Evolutionary conservation across 73 alveolate species (phyloP).

Genomic region (Breviolum minutum): DNA sequence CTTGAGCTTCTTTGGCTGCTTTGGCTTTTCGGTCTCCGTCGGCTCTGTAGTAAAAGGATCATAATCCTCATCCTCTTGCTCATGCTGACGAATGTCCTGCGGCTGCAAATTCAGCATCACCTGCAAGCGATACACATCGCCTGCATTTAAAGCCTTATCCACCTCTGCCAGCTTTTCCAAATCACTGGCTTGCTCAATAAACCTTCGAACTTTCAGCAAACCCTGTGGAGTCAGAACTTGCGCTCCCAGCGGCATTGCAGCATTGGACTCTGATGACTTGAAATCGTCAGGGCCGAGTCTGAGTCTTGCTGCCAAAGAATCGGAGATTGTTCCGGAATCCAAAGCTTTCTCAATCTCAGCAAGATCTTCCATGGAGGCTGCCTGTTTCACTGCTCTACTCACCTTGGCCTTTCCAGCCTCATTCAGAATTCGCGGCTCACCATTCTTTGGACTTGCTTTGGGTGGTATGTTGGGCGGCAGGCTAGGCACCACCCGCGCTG

Average conservation of each 20-base stretch:
- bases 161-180: slow-evolving; percentile 58
- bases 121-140: slow-evolving; percentile 76
- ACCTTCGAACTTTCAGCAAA: slow-evolving; percentile 22
- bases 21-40: not conserved
- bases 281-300: slow-evolving; percentile 16
- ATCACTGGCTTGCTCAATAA: slow-evolving; percentile 58
- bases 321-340: slow-evolving; percentile 78
- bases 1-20: slow-evolving; percentile 33
- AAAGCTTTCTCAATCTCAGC: slow-evolving; percentile 62
- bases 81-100: slow-evolving; percentile 31
- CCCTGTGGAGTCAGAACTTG: slow-evolving; percentile 64
- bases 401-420: slow-evolving; percentile 78
- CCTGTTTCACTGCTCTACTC: slow-evolving; percentile 57
- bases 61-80: slow-evolving; percentile 2
- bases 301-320: not conserved
- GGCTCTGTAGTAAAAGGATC: slow-evolving; percentile 44
- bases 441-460: not conserved
- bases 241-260: slow-evolving; percentile 61
- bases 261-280: not conserved
- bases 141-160: slow-evolving; percentile 68
- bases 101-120: slow-evolving; percentile 79
- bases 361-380: slow-evolving; percentile 12
- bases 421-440: not conserved
- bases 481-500: too few relatives aligned
- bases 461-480: too few relatives aligned